Percentiles rank a stretch among this genome's conserved stretches.
phyloP scores from a whole-genome alignment of 257 asterid species.

The Ehretia macrophylla region DNA sequence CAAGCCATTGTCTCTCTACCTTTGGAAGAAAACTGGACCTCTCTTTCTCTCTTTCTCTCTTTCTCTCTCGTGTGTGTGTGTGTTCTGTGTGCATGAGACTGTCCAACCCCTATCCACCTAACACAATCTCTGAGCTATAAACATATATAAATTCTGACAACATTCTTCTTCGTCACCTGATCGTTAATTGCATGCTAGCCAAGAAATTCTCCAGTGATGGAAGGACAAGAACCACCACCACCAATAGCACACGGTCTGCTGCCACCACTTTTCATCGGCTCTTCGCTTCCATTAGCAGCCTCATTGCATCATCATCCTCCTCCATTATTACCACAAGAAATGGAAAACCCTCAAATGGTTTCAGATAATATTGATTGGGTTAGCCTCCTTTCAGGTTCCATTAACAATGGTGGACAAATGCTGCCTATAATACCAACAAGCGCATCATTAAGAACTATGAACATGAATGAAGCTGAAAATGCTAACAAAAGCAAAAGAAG shows the following conservation, averaged over 20 bases:
- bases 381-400: conserved; percentile 25
- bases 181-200: neutral
- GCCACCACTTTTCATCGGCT: neutral
- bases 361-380: conserved; percentile 49
- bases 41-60: conserved; percentile 1
- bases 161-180: conserved; percentile 12
- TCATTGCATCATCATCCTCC: no score
- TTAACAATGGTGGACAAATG: conserved; percentile 19
- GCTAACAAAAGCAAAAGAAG: conserved; percentile 31
- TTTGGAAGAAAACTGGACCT: neutral
- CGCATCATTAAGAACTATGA: no score
- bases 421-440: conserved; percentile 10
- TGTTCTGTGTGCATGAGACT: conserved; percentile 15
- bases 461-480: conserved; percentile 22
- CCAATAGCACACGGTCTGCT: neutral
- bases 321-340: conserved; percentile 32
- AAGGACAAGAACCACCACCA: conserved; percentile 10
- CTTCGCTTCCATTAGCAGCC: neutral
- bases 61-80: neutral
- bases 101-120: conserved; percentile 34
- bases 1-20: neutral
- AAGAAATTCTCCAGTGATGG: conserved; percentile 6
- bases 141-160: conserved; percentile 13
- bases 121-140: conserved; percentile 10
- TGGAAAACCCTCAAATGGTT: conserved; percentile 33